phyloP scores from a whole-genome alignment of 768 basidiomycete species.

The Tricholoma terreum region DNA sequence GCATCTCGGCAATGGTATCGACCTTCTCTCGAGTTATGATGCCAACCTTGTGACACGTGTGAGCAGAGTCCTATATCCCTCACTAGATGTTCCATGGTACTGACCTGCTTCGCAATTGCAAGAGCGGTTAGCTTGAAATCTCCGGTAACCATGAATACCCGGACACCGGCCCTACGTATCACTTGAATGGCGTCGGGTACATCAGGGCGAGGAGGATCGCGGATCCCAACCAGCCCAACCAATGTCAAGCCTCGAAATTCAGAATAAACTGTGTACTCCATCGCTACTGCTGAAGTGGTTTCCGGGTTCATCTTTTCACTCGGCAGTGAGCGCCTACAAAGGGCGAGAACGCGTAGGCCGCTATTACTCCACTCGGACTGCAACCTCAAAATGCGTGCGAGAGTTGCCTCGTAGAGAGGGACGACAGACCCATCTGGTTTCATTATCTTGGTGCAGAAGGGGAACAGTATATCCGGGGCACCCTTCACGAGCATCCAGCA shows the following conservation, averaged over 20 bases:
- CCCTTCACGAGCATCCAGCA: conserved; percentile 23
- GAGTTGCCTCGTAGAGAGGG: conserved; percentile 27
- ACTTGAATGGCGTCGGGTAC: conserved; percentile 47
- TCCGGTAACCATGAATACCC: conserved; percentile 62
- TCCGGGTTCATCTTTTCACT: too few relatives aligned
- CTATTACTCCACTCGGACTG: conserved; percentile 49
- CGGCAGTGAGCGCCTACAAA: conserved; percentile 41
- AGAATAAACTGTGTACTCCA: conserved; percentile 29
- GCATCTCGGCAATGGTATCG: background rate
- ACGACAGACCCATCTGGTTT: conserved; percentile 34
- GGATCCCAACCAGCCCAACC: conserved; percentile 57
- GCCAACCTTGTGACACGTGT: background rate
- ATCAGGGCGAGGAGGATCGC: conserved; percentile 60
- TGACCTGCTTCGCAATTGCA: conserved; percentile 64
- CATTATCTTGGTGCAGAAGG: too few relatives aligned
- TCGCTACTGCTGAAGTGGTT: too few relatives aligned
- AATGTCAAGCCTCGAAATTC: conserved; percentile 37
- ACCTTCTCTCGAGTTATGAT: background rate
- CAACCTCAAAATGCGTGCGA: conserved; percentile 27
- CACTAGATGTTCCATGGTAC: conserved; percentile 38
- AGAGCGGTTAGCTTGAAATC: too few relatives aligned
- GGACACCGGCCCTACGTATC: conserved; percentile 54
- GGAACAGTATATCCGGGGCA: conserved; percentile 50
- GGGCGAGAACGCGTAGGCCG: conserved; percentile 59
- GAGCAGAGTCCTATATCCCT: background rate